Conservation (phyloP, 1,139 yeast genomes). For the Blastobotrys illinoisensis region DNA sequence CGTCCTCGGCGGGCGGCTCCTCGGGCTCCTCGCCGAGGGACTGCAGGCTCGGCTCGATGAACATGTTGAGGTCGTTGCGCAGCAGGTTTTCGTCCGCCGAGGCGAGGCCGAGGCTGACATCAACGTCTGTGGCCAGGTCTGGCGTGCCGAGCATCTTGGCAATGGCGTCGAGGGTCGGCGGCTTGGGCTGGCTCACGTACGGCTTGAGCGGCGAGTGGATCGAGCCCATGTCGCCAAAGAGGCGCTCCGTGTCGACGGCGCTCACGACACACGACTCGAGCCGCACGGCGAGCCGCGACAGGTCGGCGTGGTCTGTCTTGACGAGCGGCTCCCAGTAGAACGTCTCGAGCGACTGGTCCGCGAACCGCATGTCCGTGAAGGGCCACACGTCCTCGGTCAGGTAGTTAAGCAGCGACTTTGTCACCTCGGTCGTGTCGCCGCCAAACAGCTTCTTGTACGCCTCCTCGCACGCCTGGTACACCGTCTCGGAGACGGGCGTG, state of each 20-base stretch:
- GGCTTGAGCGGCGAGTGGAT: conserved; percentile 7
- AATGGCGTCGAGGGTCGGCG: neutral
- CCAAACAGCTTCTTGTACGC: conserved; percentile 4
- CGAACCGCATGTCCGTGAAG: conserved; percentile 5
- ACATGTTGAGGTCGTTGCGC: neutral
- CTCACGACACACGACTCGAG: conserved; percentile 9
- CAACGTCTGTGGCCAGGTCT: neutral
- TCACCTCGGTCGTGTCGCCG: neutral
- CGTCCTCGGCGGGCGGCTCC: neutral
- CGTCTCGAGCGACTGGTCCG: conserved; percentile 7
- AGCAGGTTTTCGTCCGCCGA: neutral
- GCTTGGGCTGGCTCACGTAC: neutral
- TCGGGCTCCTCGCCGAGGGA: neutral
- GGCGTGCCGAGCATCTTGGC: neutral
- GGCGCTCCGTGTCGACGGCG: conserved; percentile 10
- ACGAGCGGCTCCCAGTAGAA: conserved; percentile 12
- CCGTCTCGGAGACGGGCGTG: neutral
- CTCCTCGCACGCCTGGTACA: conserved; percentile 1
- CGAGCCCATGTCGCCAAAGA: conserved; percentile 12
- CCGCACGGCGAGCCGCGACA: conserved; percentile 10
- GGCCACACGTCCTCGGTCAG: conserved; percentile 8
- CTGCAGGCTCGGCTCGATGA: neutral
- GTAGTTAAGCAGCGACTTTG: conserved; percentile 8
- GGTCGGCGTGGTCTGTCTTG: conserved; percentile 7
- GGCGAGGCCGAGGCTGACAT: neutral